Conservation (phyloP, 2,329 filamentous ascomycete species). For the Teratosphaeriaceae sp. region DNA sequence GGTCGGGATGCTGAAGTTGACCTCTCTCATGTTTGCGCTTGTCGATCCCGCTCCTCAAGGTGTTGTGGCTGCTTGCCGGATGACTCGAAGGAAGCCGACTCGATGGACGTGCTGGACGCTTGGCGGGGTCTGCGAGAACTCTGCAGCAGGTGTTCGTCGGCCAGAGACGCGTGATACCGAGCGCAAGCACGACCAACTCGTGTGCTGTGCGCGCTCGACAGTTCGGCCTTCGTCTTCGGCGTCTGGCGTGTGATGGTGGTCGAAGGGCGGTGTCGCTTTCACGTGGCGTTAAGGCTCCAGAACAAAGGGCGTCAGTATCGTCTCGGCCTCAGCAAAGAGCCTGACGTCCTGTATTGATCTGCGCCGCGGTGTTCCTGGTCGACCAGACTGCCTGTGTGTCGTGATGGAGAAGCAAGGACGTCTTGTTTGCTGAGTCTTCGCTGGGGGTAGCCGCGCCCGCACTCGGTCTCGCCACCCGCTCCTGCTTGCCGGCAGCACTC, state of each 20-base stretch:
- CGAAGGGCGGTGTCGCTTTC: slow-evolving; percentile 2
- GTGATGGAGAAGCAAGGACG: no score
- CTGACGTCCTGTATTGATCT: slow-evolving; percentile 3
- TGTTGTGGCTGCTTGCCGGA: slow-evolving; percentile 3
- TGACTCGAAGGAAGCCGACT: slow-evolving; percentile 5
- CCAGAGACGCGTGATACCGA: not conserved
- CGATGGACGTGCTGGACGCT: not conserved
- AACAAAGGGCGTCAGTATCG: slow-evolving; percentile 6
- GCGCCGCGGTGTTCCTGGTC: no score
- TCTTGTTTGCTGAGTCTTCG: no score
- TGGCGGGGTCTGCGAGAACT: not conserved
- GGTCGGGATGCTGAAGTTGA: slow-evolving; percentile 98
- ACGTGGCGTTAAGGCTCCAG: not conserved
- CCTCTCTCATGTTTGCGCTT: slow-evolving; percentile 79
- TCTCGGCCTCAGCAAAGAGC: slow-evolving; percentile 7
- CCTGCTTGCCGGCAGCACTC: no score
- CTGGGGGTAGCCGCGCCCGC: no score
- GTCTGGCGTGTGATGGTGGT: not conserved
- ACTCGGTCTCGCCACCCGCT: no score
- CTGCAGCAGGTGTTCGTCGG: not conserved
- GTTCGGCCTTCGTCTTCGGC: no score
- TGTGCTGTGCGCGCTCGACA: no score
- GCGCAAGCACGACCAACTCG: no score
- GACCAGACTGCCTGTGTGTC: no score
- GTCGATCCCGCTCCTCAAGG: not conserved